Evolutionary conservation across 148 eudicot genomes (phyloP).

Genomic region (Rhododendron mucronatum): DNA sequence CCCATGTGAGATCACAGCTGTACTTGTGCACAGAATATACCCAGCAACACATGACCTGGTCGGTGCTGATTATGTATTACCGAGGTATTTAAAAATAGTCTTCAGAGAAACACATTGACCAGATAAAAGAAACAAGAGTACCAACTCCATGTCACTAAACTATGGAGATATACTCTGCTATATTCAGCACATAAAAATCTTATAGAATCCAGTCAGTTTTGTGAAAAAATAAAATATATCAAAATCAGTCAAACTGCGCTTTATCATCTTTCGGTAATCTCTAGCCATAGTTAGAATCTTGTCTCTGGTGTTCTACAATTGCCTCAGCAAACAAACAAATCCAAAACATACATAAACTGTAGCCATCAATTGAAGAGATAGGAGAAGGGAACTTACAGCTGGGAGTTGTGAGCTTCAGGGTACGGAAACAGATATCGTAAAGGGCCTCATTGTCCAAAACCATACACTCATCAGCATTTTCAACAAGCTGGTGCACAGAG

Average conservation of each 20-base stretch:
- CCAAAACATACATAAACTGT: neutral
- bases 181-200: neutral
- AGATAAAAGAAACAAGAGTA: neutral
- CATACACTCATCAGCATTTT: conserved; percentile 60
- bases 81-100: neutral
- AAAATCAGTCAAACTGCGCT: neutral
- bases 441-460: conserved; percentile 57
- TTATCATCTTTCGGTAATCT: neutral
- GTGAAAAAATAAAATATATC: neutral
- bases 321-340: neutral
- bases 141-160: neutral
- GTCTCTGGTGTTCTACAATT: neutral
- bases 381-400: conserved; percentile 36
- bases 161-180: neutral
- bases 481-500: conserved; percentile 54
- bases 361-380: neutral
- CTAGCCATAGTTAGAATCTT: neutral
- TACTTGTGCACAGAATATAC: neutral
- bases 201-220: neutral
- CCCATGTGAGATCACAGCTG: neutral
- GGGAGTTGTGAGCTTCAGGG: conserved; percentile 58
- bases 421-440: conserved; percentile 55
- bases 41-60: neutral
- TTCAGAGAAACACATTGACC: neutral
- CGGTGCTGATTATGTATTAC: neutral